Base-by-base conservation (phyloP, 768 basidiomycete species). In the Grammothele lineata region DNA sequence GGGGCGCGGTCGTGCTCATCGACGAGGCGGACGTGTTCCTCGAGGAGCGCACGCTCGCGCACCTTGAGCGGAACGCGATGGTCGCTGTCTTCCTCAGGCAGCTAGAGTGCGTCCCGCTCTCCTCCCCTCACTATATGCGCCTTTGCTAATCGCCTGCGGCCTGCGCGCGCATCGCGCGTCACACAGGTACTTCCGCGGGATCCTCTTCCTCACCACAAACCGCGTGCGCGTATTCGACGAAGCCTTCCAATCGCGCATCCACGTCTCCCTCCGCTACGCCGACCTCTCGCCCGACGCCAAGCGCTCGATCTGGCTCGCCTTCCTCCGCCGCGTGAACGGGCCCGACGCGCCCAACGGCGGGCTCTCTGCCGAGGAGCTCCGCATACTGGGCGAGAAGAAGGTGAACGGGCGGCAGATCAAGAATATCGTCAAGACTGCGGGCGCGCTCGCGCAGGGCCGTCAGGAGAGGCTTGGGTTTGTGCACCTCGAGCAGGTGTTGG, bases 391-490 rank as follows among this genome's bases (percentile, higher is more conserved):
- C 3, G 66, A 64, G 59, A 68, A 75, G 51, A 68, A 74, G 35
- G 68, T 84, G 48, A 84, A 84, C 56, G 83, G 83, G 9, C 57
- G 81, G 35, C 79, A 83, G 65, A 83, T 84, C 58, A 86, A 83
- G 75, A 85, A 86, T 52, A 79, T 78, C 5, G 78, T 77, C 19
- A 69, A 78, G 51, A 85, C 81, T 2, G 82, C 82, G n/a, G 73
- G 75, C 45, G 77, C 78, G 41, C 67, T 84, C 24, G 81, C 83
- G 14, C 48, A 67, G 4, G 78, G 73, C 0, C 62, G 74, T 17
- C 67, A 70, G 27, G 71, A 78, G 62, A 61, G 58, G 36, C 64
- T 84, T 11, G 62, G 58, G n/a, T 76, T 70, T 54, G 60, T 57
- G 27, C 81, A 84, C 64, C 69, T 84, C 42, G 54, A 70, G 53